phyloP scores from a whole-genome alignment of 169 alveolate species.

The Perkinsus marinus region DNA sequence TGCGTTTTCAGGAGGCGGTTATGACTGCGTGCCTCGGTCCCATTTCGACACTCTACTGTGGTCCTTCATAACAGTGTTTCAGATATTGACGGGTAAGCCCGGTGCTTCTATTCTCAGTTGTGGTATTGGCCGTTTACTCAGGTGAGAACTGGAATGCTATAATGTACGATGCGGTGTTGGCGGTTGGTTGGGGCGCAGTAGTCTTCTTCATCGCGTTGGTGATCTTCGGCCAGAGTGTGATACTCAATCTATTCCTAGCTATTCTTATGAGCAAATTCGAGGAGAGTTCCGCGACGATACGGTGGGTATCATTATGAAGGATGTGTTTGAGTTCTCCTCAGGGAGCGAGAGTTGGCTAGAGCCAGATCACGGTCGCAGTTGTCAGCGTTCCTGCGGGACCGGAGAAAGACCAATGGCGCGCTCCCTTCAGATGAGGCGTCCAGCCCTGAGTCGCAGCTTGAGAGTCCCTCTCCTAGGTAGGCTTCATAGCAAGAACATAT shows the following conservation, averaged over 20 bases:
- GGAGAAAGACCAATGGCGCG: neutral
- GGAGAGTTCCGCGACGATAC: conserved; percentile 1
- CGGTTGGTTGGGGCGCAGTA: conserved; percentile 7
- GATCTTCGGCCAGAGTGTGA: conserved; percentile 32
- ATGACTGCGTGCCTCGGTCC: conserved; percentile 3
- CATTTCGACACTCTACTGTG: conserved; percentile 36
- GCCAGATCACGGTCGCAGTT: neutral
- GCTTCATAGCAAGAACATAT: too few species aligned
- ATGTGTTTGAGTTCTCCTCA: neutral
- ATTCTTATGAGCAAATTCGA: conserved; percentile 28
- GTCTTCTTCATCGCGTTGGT: conserved; percentile 19
- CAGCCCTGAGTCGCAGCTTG: neutral
- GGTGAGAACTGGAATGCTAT: conserved; percentile 44
- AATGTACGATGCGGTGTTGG: conserved; percentile 25
- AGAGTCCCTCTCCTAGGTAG: neutral
- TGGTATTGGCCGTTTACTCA: neutral
- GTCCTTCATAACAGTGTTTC: conserved; percentile 55
- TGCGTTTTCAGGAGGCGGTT: neutral
- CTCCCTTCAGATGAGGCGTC: neutral
- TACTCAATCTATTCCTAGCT: conserved; percentile 45
- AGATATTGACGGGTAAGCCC: conserved; percentile 35
- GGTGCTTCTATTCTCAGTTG: neutral
- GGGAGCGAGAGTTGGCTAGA: neutral
- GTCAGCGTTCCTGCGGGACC: neutral
- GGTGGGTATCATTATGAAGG: neutral